Conservation (phyloP, 2,329 filamentous ascomycete genomes). For the Venturiaceae sp. region DNA sequence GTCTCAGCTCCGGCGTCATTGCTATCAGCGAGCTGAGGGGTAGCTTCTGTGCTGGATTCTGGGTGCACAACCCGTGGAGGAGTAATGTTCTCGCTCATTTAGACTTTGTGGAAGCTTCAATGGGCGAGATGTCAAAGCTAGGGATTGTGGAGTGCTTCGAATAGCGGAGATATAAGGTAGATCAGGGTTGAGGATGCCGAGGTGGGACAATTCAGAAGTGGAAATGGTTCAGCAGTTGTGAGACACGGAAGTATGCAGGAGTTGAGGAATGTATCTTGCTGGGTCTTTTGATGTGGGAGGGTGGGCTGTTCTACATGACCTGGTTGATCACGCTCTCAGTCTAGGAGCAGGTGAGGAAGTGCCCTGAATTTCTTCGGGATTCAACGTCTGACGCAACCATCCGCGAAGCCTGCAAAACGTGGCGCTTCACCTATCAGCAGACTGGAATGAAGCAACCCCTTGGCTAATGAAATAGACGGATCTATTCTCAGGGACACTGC, state of each 20-base stretch:
- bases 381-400: not conserved
- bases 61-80: not conserved
- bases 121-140: not conserved
- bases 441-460: not conserved
- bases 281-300: not conserved
- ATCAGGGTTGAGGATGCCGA: not conserved
- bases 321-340: not conserved
- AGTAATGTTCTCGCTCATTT: not conserved
- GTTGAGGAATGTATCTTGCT: not conserved
- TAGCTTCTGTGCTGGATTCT: not conserved
- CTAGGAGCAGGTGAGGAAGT: not conserved
- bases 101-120: not conserved
- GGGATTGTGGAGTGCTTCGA: not conserved
- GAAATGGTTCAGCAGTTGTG: not conserved
- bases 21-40: not conserved
- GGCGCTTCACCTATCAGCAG: not conserved
- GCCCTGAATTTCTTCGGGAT: not conserved
- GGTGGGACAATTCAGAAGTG: not conserved
- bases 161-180: not conserved
- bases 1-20: constrained; percentile 5
- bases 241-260: not conserved
- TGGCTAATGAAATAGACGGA: not conserved
- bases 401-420: not conserved
- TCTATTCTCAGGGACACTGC: not conserved
- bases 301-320: not conserved